phyloP scores from a whole-genome alignment of 2,329 filamentous ascomycete species.

The Cyphellophora attinorum region DNA sequence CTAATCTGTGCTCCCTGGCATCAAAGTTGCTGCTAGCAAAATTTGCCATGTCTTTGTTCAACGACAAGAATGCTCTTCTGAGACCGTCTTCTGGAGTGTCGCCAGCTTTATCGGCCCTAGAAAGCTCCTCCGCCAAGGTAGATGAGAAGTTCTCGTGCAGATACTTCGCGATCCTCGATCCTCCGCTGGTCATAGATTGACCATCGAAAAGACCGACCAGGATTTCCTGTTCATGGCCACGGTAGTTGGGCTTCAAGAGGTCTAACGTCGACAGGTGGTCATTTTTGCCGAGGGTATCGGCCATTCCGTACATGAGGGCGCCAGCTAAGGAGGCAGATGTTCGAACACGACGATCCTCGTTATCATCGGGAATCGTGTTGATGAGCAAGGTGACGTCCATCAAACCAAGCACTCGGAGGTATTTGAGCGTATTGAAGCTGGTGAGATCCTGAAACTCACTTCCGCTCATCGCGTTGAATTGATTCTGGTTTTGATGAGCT shows the following conservation, averaged over 20 bases:
- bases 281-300: constrained; percentile 82
- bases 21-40: constrained; percentile 69
- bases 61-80: constrained; percentile 70
- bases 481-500: constrained; percentile 33
- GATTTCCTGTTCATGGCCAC: constrained; percentile 80
- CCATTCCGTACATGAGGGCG: constrained; percentile 91
- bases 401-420: constrained; percentile 78
- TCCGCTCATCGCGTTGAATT: constrained; percentile 43
- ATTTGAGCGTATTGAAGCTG: constrained; percentile 76
- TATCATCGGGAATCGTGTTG: constrained; percentile 87
- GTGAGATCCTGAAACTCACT: constrained; percentile 58
- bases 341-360: constrained; percentile 84
- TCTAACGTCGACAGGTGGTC: constrained; percentile 95
- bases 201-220: constrained; percentile 94
- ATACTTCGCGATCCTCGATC: constrained; percentile 93
- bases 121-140: constrained; percentile 74
- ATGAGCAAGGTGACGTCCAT: constrained; percentile 98
- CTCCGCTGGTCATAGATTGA: constrained; percentile 75
- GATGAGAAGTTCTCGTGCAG: constrained; percentile 90
- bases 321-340: constrained; percentile 94
- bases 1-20: constrained; percentile 35
- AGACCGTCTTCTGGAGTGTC: constrained; percentile 79
- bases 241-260: constrained; percentile 85
- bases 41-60: constrained; percentile 90
- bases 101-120: constrained; percentile 56